phyloP scores from a whole-genome alignment of 768 basidiomycete genomes.

The Mycena pura region DNA sequence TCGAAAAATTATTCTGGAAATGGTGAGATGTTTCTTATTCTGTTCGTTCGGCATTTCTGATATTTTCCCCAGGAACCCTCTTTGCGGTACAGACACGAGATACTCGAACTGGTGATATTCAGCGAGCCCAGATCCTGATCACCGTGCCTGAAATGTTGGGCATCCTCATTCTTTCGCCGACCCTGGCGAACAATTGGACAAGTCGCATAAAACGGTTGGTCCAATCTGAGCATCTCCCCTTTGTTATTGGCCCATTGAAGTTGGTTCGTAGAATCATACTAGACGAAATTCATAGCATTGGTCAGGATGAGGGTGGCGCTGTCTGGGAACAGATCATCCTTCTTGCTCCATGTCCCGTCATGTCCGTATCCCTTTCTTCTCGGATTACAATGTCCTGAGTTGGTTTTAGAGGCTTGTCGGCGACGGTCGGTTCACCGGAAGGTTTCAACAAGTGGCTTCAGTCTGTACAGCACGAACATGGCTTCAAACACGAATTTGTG shows the following conservation, averaged over 20 bases:
- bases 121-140: conserved; percentile 76
- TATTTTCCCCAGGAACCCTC: conserved; percentile 50
- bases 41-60: neutral
- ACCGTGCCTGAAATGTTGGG: conserved; percentile 75
- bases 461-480: conserved; percentile 64
- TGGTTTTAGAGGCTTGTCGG: conserved; percentile 64
- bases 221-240: neutral
- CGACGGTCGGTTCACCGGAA: conserved; percentile 71
- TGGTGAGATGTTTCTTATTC: conserved; percentile 26
- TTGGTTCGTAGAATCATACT: conserved; percentile 62
- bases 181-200: conserved; percentile 65
- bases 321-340: conserved; percentile 81
- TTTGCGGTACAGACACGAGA: conserved; percentile 76
- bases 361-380: conserved; percentile 48
- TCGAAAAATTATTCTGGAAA: conserved; percentile 57
- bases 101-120: conserved; percentile 59
- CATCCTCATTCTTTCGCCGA: conserved; percentile 54
- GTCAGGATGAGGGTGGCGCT: conserved; percentile 70
- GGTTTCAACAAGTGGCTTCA: conserved; percentile 70
- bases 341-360: conserved; percentile 73
- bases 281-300: conserved; percentile 73
- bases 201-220: conserved; percentile 65
- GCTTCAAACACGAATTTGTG: conserved; percentile 65
- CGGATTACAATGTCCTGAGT: neutral
- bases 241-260: conserved; percentile 2